Evolutionary conservation across 176 grass and related monocot species (phyloP).

Genomic region (Avena eriantha): DNA sequence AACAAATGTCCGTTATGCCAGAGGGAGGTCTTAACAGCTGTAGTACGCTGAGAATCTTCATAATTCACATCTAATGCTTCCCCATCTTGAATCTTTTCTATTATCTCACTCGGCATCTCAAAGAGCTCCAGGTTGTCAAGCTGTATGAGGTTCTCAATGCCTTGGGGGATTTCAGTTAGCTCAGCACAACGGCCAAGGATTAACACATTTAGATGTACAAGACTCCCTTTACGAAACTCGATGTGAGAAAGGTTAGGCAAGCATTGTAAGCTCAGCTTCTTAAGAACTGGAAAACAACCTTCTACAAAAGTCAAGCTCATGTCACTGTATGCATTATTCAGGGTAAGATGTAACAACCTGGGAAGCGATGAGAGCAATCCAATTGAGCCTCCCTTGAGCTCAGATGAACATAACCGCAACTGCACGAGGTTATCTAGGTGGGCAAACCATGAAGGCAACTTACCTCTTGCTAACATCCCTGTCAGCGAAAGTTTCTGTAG

Average conservation of each 20-base stretch:
- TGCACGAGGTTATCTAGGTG: conserved; percentile 41
- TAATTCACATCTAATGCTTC: not conserved
- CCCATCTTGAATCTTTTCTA: conserved; percentile 3
- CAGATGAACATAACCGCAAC: conserved; percentile 38
- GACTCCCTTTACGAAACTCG: conserved; percentile 40
- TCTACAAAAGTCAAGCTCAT: conserved; percentile 32
- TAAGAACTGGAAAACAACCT: conserved; percentile 29
- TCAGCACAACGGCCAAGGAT: conserved; percentile 33
- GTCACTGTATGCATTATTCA: conserved; percentile 39
- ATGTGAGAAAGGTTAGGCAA: conserved; percentile 43
- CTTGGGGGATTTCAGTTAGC: conserved; percentile 43
- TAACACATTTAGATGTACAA: conserved; percentile 15
- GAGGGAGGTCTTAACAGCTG: conserved; percentile 21
- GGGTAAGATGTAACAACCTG: conserved; percentile 46
- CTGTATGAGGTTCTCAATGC: conserved; percentile 40
- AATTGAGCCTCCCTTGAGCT: conserved; percentile 40
- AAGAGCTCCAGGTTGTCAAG: conserved; percentile 46
- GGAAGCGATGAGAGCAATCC: conserved; percentile 33
- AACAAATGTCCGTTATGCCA: not conserved
- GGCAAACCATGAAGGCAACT: conserved; percentile 47
- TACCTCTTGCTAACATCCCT: conserved; percentile 39
- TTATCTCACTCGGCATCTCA: conserved; percentile 43
- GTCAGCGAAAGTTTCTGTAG: conserved; percentile 42
- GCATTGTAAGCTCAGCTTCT: conserved; percentile 29
- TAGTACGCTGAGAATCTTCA: conserved; percentile 9